Conservation (phyloP, 495 filamentous ascomycete species). For the Ascodesmis nigricans region DNA sequence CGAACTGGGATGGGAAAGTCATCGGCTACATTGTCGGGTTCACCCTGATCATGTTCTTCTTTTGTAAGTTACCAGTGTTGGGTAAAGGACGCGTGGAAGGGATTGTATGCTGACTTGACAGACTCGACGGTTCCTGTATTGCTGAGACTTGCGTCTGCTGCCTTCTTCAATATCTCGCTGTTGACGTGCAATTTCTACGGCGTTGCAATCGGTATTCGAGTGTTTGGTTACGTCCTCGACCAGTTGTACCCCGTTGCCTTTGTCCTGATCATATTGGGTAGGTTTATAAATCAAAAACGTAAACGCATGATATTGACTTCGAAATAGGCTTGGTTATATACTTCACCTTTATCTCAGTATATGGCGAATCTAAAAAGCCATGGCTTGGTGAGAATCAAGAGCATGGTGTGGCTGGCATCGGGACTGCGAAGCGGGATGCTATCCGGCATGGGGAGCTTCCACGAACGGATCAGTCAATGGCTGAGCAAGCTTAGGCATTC, state of each 20-base stretch:
- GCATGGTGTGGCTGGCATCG: conserved; percentile 54
- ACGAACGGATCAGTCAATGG: no score
- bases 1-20: conserved; percentile 44
- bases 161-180: conserved; percentile 90
- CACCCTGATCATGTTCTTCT: conserved; percentile 56
- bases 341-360: conserved; percentile 47
- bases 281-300: neutral
- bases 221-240: conserved; percentile 63
- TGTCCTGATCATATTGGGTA: conserved; percentile 56
- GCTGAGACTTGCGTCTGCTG: conserved; percentile 68
- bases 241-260: conserved; percentile 93
- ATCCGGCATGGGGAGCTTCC: no score
- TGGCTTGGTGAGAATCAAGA: conserved; percentile 81
- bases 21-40: conserved; percentile 71
- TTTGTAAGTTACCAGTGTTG: conserved; percentile 35
- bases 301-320: neutral
- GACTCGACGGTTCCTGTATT: conserved; percentile 63
- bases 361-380: conserved; percentile 86
- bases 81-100: no score
- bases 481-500: no score
- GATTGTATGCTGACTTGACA: conserved; percentile 2
- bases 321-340: conserved; percentile 53
- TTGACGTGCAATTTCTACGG: conserved; percentile 96
- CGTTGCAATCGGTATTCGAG: conserved; percentile 64
- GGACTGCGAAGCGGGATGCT: conserved; percentile 73